Evolutionary conservation across 108 stramenopile genomes (phyloP).

Genomic region (Skeletonema potamos): DNA sequence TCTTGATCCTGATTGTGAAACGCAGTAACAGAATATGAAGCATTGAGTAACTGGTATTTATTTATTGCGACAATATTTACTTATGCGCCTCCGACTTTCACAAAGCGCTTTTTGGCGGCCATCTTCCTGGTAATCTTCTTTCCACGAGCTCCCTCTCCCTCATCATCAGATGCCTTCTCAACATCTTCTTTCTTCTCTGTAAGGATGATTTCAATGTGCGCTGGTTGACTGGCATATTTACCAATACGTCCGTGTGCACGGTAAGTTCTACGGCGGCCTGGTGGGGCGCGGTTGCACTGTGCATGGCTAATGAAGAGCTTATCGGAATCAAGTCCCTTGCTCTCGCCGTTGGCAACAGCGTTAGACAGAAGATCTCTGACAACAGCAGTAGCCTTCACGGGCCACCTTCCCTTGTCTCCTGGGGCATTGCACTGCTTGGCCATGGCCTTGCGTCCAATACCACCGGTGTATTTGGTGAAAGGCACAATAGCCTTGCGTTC

Average conservation of each 20-base stretch:
- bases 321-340: constrained; percentile 92
- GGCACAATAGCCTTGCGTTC: constrained; percentile 95
- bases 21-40: neutral
- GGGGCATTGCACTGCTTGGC: constrained; percentile 91
- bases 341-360: constrained; percentile 97
- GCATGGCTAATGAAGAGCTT: constrained; percentile 90
- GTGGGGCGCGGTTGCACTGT: constrained; percentile 95
- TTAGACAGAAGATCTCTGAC: constrained; percentile 94
- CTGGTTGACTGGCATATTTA: constrained; percentile 97
- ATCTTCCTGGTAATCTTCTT: constrained; percentile 82
- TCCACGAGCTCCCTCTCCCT: constrained; percentile 55
- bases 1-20: neutral
- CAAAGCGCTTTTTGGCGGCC: constrained; percentile 82
- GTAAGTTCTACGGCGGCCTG: constrained; percentile 97
- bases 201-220: constrained; percentile 98
- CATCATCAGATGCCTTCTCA: constrained; percentile 69
- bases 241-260: constrained; percentile 99
- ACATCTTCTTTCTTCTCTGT: constrained; percentile 81
- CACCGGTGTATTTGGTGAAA: constrained; percentile 96
- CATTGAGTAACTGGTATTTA: neutral
- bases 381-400: constrained; percentile 96
- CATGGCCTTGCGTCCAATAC: constrained; percentile 95
- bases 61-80: constrained; percentile 3
- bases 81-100: constrained; percentile 67
- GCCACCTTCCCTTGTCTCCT: constrained; percentile 97